Percentiles rank a stretch among this genome's conserved stretches.
phyloP scores from a whole-genome alignment of 495 filamentous ascomycete genomes.

The Penicillium taxi region DNA sequence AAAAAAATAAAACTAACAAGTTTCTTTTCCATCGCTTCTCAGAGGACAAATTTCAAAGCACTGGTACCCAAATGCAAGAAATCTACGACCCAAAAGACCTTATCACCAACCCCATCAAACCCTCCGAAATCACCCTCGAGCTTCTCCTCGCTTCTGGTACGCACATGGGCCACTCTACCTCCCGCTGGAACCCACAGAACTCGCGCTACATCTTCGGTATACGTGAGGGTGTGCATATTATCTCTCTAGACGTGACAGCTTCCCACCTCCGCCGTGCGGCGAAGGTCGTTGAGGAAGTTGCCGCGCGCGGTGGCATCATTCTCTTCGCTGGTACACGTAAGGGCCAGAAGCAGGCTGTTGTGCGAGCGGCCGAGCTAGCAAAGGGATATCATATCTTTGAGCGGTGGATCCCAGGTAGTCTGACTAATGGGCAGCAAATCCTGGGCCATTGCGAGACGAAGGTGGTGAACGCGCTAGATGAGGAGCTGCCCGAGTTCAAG shows the following conservation, averaged over 20 bases:
- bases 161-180: constrained; percentile 87
- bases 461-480: constrained; percentile 64
- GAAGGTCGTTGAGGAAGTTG: constrained; percentile 79
- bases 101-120: constrained; percentile 61
- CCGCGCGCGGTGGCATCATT: constrained; percentile 72
- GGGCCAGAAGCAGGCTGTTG: constrained; percentile 70
- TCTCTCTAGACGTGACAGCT: constrained; percentile 78
- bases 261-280: constrained; percentile 84
- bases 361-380: constrained; percentile 70
- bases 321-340: constrained; percentile 83
- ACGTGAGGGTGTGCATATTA: constrained; percentile 85
- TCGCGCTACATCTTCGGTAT: constrained; percentile 92
- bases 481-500: constrained; percentile 56
- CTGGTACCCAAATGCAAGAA: constrained; percentile 23
- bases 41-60: constrained; percentile 27
- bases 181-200: constrained; percentile 93
- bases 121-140: constrained; percentile 79
- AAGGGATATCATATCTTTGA: constrained; percentile 84
- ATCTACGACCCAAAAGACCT: constrained; percentile 59
- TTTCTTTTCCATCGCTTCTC: background rate
- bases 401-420: constrained; percentile 83
- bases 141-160: constrained; percentile 83
- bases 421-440: constrained; percentile 90
- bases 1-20: background rate
- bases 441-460: constrained; percentile 56